These are phyloP conservation scores for Candida patagonica DNA, from an alignment of 805 yeast genomes.

Conservation along the genomic window DNA sequence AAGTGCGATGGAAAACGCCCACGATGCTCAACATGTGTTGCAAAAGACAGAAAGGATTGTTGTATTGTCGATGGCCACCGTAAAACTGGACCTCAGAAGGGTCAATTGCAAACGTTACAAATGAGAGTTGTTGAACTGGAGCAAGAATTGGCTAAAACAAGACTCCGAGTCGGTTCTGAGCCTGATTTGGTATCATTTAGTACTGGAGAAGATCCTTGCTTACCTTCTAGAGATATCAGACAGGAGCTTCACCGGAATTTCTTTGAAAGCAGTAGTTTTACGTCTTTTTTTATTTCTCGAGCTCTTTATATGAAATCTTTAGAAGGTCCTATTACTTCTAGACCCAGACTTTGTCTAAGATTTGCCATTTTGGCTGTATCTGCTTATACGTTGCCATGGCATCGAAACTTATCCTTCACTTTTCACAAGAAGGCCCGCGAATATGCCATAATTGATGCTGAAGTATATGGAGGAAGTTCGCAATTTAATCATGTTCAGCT, in stretches of 20 bases:
- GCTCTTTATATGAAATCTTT: neutral
- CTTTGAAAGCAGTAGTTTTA: neutral
- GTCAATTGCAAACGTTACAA: constrained; percentile 27
- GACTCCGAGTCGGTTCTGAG: neutral
- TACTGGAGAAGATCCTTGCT: neutral
- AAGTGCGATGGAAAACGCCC: constrained; percentile 28
- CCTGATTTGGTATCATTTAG: neutral
- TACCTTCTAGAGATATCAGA: neutral
- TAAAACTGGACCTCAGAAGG: constrained; percentile 27
- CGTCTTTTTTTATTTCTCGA: neutral
- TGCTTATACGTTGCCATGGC: neutral
- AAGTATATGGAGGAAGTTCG: neutral
- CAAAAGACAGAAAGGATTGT: constrained; percentile 24
- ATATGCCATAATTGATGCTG: neutral
- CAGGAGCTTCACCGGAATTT: neutral
- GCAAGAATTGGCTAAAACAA: constrained; percentile 2
- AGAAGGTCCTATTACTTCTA: neutral
- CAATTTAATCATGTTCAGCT: neutral
- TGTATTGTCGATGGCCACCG: constrained; percentile 25
- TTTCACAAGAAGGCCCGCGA: neutral
- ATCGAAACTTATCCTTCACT: neutral
- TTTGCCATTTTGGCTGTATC: neutral
- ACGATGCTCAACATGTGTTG: constrained; percentile 24
- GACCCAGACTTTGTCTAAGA: neutral
- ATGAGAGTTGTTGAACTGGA: constrained; percentile 22